Evolutionary conservation across 2,329 filamentous ascomycete species (phyloP).

Genomic region (Diaporthe amygdali): DNA sequence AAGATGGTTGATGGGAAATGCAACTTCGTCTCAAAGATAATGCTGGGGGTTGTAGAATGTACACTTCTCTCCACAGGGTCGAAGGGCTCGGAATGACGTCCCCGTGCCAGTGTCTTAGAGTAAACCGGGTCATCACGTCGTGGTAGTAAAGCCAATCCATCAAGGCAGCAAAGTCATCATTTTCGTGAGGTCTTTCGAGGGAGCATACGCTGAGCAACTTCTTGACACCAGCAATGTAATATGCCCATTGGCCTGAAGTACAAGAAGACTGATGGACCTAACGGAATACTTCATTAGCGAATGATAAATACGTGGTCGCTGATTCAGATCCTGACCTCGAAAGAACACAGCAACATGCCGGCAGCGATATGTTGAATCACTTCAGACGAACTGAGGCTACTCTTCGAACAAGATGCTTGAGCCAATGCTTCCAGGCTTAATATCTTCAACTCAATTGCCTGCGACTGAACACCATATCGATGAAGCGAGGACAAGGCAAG

Average conservation of each 20-base stretch:
- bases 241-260: not conserved
- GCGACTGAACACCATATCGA: not conserved
- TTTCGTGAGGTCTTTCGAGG: not conserved
- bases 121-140: conserved; percentile 14
- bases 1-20: not conserved
- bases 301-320: not conserved
- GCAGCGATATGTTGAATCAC: not conserved
- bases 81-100: not conserved
- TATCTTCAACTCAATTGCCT: not conserved
- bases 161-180: not conserved
- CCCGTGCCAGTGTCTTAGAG: not conserved
- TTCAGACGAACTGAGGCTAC: not conserved
- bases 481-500: not conserved
- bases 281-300: not conserved
- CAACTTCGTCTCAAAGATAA: not conserved
- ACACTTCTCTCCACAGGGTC: not conserved
- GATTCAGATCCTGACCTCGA: not conserved
- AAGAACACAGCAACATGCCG: not conserved
- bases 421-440: not conserved
- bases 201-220: not conserved
- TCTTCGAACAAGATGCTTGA: not conserved
- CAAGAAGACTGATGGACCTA: not conserved
- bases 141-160: conserved; percentile 12
- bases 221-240: not conserved
- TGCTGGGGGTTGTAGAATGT: not conserved